phyloP scores from a whole-genome alignment of 2,329 filamentous ascomycete species.

The Teratosphaeria epicoccoides region DNA sequence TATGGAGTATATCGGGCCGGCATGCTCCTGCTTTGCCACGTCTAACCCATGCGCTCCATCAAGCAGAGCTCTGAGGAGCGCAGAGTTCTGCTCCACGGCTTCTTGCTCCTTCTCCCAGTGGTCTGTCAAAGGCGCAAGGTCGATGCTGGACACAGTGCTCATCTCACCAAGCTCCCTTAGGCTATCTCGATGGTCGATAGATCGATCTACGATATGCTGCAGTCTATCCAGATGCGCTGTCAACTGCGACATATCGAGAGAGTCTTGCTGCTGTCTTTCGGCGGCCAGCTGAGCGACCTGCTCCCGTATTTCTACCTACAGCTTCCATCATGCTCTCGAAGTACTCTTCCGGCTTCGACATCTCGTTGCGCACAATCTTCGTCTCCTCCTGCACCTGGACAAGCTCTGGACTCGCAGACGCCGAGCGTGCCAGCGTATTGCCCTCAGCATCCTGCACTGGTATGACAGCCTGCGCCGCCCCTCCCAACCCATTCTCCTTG shows the following conservation, averaged over 20 bases:
- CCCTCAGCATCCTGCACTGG: slow-evolving; percentile 20
- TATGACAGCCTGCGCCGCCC: slow-evolving; percentile 19
- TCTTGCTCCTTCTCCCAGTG: slow-evolving; percentile 15
- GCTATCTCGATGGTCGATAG: slow-evolving; percentile 9
- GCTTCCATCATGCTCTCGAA: slow-evolving; percentile 18
- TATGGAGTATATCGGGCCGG: neutral
- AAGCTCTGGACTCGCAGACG: slow-evolving; percentile 9
- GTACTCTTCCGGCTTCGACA: slow-evolving; percentile 12
- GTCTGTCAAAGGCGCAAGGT: slow-evolving; percentile 15
- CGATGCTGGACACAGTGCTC: slow-evolving; percentile 1
- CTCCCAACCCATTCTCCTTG: slow-evolving; percentile 8
- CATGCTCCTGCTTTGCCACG: neutral
- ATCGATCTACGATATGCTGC: slow-evolving; percentile 16
- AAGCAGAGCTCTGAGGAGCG: slow-evolving; percentile 13
- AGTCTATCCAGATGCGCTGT: slow-evolving; percentile 20
- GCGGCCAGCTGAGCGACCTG: slow-evolving; percentile 6
- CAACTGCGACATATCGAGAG: slow-evolving; percentile 16
- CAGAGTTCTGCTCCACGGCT: slow-evolving; percentile 19
- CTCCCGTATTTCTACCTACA: slow-evolving; percentile 17
- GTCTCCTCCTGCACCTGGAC: slow-evolving; percentile 8
- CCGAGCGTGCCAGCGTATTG: slow-evolving; percentile 14
- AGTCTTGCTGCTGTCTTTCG: slow-evolving; percentile 6
- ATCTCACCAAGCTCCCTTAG: slow-evolving; percentile 1
- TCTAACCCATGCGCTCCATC: slow-evolving; percentile 2
- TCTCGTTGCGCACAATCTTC: slow-evolving; percentile 10